phyloP scores from a whole-genome alignment of 257 asterid species.

The Nicotiana benthamiana region DNA sequence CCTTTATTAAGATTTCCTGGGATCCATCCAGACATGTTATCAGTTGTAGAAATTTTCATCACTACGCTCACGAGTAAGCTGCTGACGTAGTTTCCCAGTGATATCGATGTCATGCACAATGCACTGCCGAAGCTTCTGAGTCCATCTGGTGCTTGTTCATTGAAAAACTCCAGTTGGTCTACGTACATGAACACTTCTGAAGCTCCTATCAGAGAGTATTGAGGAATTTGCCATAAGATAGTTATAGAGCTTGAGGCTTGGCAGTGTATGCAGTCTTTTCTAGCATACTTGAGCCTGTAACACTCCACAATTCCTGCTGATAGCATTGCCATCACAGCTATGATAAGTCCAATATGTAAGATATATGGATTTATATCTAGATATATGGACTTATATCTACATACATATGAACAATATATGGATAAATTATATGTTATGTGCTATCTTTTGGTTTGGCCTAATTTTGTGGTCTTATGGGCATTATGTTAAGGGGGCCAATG shows the following conservation, averaged over 20 bases:
- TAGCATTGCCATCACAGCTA: conserved; percentile 73
- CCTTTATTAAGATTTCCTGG: conserved; percentile 81
- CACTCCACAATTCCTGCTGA: conserved; percentile 73
- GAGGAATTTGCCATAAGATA: conserved; percentile 95
- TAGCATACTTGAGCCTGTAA: conserved; percentile 60
- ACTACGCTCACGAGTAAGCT: conserved; percentile 72
- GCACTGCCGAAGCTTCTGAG: conserved; percentile 96
- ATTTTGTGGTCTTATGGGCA: too few species aligned
- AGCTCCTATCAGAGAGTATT: conserved; percentile 76
- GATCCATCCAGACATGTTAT: conserved; percentile 88
- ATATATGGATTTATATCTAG: too few species aligned
- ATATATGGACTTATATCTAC: too few species aligned
- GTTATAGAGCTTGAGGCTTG: conserved; percentile 78
- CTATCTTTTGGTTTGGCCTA: too few species aligned
- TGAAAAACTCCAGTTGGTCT: conserved; percentile 85
- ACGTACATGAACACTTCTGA: conserved; percentile 95
- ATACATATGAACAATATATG: too few species aligned
- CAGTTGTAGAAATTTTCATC: conserved; percentile 61
- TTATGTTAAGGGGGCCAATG: too few species aligned
- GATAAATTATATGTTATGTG: too few species aligned
- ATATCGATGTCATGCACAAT: conserved; percentile 88
- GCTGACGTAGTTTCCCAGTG: conserved; percentile 82
- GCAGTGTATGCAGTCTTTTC: too few species aligned
- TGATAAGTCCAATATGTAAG: conserved; percentile 70
- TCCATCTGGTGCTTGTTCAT: conserved; percentile 83